Conservation (phyloP, 495 filamentous ascomycete species). For the Neurospora africana region DNA sequence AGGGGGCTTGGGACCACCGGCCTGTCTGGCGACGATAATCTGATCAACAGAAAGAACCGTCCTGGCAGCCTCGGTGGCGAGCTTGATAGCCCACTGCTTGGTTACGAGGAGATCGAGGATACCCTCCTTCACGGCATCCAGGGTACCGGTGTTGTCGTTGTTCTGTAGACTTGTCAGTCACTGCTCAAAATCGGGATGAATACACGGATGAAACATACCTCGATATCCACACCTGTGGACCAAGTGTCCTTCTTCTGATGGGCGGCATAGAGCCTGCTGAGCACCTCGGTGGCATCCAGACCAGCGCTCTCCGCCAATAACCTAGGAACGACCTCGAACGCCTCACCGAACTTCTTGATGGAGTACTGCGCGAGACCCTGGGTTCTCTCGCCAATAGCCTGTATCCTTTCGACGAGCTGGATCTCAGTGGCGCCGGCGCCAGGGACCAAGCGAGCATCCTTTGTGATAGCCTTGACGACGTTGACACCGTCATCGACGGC, state of each 20-base stretch:
- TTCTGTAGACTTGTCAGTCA: constrained; percentile 35
- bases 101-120: constrained; percentile 85
- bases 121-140: constrained; percentile 80
- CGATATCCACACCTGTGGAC: constrained; percentile 88
- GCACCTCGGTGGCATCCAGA: constrained; percentile 88
- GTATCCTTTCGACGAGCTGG: constrained; percentile 86
- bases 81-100: constrained; percentile 92
- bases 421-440: constrained; percentile 95
- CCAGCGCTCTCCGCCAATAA: constrained; percentile 91
- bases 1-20: constrained; percentile 93
- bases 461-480: constrained; percentile 95
- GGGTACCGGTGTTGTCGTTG: constrained; percentile 62
- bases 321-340: constrained; percentile 92
- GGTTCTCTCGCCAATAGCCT: constrained; percentile 78
- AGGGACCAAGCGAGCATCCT: constrained; percentile 80
- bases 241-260: constrained; percentile 82
- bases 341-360: constrained; percentile 94
- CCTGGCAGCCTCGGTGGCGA: constrained; percentile 88
- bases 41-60: constrained; percentile 96
- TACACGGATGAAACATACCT: constrained; percentile 35
- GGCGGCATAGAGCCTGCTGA: constrained; percentile 83
- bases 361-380: constrained; percentile 87
- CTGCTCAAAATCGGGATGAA: background rate
- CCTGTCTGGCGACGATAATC: constrained; percentile 96
- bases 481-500: constrained; percentile 98